Base-by-base conservation (phyloP, 2,329 filamentous ascomycete genomes). In the Ploettnerulaceae sp. region DNA sequence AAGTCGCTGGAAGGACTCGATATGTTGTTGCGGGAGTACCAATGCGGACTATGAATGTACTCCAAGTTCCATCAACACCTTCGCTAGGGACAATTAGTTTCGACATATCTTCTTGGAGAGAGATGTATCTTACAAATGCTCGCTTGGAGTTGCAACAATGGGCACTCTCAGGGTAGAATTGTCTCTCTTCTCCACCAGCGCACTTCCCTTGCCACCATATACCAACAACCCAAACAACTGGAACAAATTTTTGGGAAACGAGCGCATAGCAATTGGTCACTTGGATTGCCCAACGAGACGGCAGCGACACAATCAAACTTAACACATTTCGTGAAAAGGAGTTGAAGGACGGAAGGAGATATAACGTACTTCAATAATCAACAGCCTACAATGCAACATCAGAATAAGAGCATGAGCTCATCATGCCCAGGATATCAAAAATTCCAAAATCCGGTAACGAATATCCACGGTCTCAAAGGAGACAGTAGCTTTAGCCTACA, bases 41-140 rank as follows among this genome's bases (percentile, higher is more conserved):
- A 14, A 69, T 64, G 6, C 65, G 63, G 33, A 70, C 48, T 45
- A 65, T 55, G 45, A 70, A 70, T 11, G 60, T 69, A 49, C 65
- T 68, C 67, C 67, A 69, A 15, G 62, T 62, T 14, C 68, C 68
- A 47, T 70, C 68, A 35, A 50, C 45, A 9, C 56, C 56, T 47
- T 58, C 54, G 51, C 56, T 58, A 64, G 11, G 20, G n/a, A 6
- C 21, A 38, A 28, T 49, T 14, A 51, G 28, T 20, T 42, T 34
- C 5, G 14, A 29, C 7, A 21, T 7, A 14, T 1, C 12, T 5
- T 9, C 6, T 4, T 24, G 4, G 9, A 29, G 4, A 24, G 14
- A 5, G 20, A 21, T 28, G 29, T 7, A 9, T 43, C 40, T 34
- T 49, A 56, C 56, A 53, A 57, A 44, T 57, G 46, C 18, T 56